Evolutionary conservation across 306 rosid species (phyloP).

Genomic region (Comarum palustre): DNA sequence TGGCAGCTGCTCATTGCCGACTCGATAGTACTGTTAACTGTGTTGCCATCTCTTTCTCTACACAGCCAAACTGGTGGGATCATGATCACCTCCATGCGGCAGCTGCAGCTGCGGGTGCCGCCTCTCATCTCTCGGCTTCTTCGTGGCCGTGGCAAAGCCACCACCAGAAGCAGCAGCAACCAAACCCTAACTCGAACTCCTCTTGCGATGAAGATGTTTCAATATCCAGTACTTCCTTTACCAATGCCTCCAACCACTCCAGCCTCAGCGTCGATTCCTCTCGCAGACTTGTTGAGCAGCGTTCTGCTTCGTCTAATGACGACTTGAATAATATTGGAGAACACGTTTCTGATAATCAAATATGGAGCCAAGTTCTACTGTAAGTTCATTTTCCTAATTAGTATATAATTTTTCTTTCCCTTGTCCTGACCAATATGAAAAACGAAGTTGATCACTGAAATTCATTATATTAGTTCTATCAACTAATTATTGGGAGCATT

Average conservation of each 20-base stretch:
- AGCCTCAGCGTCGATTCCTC: slow-evolving; percentile 63
- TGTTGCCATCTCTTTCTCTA: slow-evolving; percentile 49
- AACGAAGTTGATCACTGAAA: neutral
- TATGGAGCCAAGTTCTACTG: slow-evolving; percentile 80
- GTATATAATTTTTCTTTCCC: neutral
- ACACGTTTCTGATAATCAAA: slow-evolving; percentile 63
- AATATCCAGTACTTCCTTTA: slow-evolving; percentile 62
- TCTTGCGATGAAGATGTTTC: slow-evolving; percentile 79
- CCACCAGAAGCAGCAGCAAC: slow-evolving; percentile 34
- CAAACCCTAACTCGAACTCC: slow-evolving; percentile 61
- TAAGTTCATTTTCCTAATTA: slow-evolving; percentile 32
- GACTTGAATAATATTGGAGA: slow-evolving; percentile 38
- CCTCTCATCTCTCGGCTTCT: slow-evolving; percentile 28
- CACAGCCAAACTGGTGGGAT: slow-evolving; percentile 80
- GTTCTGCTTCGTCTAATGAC: slow-evolving; percentile 42
- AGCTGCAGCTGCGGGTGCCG: slow-evolving; percentile 11
- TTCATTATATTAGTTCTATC: neutral
- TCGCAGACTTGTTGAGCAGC: slow-evolving; percentile 40
- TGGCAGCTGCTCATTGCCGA: slow-evolving; percentile 63
- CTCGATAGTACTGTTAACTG: slow-evolving; percentile 35
- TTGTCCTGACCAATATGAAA: neutral
- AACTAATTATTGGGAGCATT: slow-evolving; percentile 4
- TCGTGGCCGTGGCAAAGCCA: slow-evolving; percentile 46
- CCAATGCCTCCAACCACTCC: slow-evolving; percentile 79
- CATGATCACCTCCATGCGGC: slow-evolving; percentile 25